Evolutionary conservation across 2,329 filamentous ascomycete species (phyloP), one percentile per base, ranked within the genome.

Genomic region (Cytospora leucostoma): DNA sequence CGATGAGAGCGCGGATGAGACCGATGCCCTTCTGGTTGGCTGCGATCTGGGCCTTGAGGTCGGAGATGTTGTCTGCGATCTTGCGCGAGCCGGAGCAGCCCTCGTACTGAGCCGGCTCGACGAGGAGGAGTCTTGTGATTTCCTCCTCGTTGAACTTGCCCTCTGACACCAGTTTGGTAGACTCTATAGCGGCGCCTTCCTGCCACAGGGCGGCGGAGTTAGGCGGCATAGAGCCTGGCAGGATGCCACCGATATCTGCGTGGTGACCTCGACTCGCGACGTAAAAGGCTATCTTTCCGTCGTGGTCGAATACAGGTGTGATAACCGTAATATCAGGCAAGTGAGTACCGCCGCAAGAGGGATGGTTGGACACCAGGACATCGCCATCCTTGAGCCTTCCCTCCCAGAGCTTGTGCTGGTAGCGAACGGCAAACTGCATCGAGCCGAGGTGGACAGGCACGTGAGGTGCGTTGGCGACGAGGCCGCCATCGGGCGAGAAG

Each of bases 361-460:
- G 71, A 27, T 72, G 73, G 63, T 77, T 77, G 2, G 74, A 73
- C 2, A 77, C 68, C 12, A 78, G 70, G 8, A 77, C 76, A 56
- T 77, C 75, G 3, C 75, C 75, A 11, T 71, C 68, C 38, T 68
- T 66, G 15, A 77, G 69, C 63, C 71, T 69, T 44, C 71, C 72
- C 65, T 85, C 81, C 89, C 90, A 93, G 50, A 91, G 88, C 63
- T 87, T 67, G 79, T 64, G 88, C 83, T 79, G 92, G 84, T 71
- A 89, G 66, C 84, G 82, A 1, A 93, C 89, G 21, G 89, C 91
- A 40, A 89, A 91, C n/a, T 88, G 88, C 90, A 93, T 93, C 32
- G 86, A 90, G 17, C 90, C 90, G 4, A 93, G 77, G 72, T 92
- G 90, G 1, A 92, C 90, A 0, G 90, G 90, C 1, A 93, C 79